Conservation (phyloP, 306 rosid genomes). For the Senna siamea region DNA sequence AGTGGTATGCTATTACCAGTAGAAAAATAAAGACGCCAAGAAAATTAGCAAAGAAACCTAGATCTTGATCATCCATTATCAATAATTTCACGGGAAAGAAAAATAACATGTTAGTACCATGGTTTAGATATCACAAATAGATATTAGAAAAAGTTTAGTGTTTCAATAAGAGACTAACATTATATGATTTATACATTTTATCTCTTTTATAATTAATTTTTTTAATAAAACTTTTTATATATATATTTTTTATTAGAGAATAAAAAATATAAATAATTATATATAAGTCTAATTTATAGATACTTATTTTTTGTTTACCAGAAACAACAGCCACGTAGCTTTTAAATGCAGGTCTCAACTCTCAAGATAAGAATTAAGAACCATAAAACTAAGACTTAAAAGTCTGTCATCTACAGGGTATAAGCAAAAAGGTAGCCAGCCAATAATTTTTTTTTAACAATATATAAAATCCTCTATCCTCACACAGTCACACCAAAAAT, state of each 20-base stretch:
- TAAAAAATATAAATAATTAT: too few species aligned
- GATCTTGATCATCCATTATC: conserved; percentile 89
- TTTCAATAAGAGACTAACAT: too few species aligned
- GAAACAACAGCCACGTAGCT: background rate
- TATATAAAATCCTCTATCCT: background rate
- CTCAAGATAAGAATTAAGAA: too few species aligned
- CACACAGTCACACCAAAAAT: background rate
- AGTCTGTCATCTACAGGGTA: too few species aligned
- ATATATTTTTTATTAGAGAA: too few species aligned
- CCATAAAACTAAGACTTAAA: too few species aligned
- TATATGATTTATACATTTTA: too few species aligned
- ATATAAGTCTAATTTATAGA: too few species aligned
- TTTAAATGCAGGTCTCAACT: background rate
- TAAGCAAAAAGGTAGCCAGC: too few species aligned
- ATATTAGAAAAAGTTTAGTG: background rate
- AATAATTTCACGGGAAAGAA: conserved; percentile 40
- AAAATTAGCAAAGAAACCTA: conserved; percentile 92
- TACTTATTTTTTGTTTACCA: background rate
- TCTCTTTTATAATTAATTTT: too few species aligned
- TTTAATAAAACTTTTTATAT: too few species aligned
- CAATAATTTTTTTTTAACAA: too few species aligned
- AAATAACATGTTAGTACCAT: conserved; percentile 26
- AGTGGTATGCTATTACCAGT: conserved; percentile 80
- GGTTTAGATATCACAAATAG: background rate
- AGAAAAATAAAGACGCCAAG: conserved; percentile 82